Evolutionary conservation across 768 basidiomycete genomes (phyloP), one percentile per base, ranked within the genome.

Genomic region (Leccinum disarticulatum): DNA sequence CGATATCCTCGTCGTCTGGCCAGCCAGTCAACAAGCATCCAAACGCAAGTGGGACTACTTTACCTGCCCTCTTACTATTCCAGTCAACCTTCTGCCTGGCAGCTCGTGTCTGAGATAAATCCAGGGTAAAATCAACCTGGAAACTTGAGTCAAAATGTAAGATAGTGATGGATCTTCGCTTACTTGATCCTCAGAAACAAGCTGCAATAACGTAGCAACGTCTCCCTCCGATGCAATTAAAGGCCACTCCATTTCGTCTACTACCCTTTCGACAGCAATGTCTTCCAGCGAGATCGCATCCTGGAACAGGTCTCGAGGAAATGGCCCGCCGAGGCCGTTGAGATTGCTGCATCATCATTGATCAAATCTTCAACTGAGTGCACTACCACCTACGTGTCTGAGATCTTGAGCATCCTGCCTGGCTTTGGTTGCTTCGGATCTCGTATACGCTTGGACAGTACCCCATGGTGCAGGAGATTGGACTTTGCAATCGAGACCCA

Each of bases 11-110:
- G 66, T 95, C 92, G 68, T 92, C 92, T 93, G 63, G 41, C 47
- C 30, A 35, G 41, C 60, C 22, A 52, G 55, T 62, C 63, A 61
- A 54, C 31, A 46, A 54, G 25, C 14, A 10, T 49, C 47, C n/a
- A 10, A 55, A 52, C 52, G 6, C 19, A 22, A 48, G 14, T 54
- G 38, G 56, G 38, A 38, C 31, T 10, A 22, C 31, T 79, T 57
- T 61, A 90, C 92, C 91, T 63, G 89, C 88, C 80, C 92, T 91
- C 76, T 93, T 93, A 73, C 91, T 96, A 64, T 92, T 92, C 84
- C 88, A 93, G 67, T 93, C 90, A 36, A 90, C 76, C 11, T 71
- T 75, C 27, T 77, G 70, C 7, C 87, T 82, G 41, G 85, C 81
- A 6, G 77, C 75, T 61, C 81, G 84, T 13, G 87, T 77, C 54